These are phyloP conservation scores for Podila horticola DNA, from an alignment of 192 early-diverging fungal species.

Conservation along the genomic window DNA sequence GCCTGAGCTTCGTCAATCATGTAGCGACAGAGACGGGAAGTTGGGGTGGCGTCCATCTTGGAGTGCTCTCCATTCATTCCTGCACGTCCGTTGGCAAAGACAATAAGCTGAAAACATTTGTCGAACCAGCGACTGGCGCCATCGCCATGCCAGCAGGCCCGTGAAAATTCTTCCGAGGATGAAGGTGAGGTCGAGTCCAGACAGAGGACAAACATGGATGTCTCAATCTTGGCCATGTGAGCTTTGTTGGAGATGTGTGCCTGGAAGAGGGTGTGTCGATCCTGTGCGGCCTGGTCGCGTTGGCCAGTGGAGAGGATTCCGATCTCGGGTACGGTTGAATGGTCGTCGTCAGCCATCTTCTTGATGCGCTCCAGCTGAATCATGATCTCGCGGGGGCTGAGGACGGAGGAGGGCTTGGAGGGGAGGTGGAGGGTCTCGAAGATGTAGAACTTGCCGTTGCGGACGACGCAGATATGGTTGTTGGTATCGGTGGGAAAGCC, in stretches of 20 bases:
- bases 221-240: conserved; percentile 76
- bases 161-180: conserved; percentile 76
- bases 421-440: conserved; percentile 64
- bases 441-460: conserved; percentile 82
- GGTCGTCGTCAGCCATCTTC: conserved; percentile 62
- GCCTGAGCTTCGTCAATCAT: conserved; percentile 63
- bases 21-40: conserved; percentile 76
- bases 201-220: conserved; percentile 80
- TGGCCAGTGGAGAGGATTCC: conserved; percentile 65
- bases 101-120: conserved; percentile 74
- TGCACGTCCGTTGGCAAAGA: conserved; percentile 79
- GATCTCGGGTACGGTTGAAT: conserved; percentile 60
- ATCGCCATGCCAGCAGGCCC: conserved; percentile 83
- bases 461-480: conserved; percentile 77
- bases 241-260: conserved; percentile 68
- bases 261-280: conserved; percentile 66
- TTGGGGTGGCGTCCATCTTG: conserved; percentile 85
- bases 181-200: conserved; percentile 78
- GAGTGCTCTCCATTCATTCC: conserved; percentile 69
- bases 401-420: conserved; percentile 50
- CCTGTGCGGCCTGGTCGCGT: conserved; percentile 64
- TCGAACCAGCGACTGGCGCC: conserved; percentile 93
- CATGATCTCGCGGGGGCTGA: conserved; percentile 50
- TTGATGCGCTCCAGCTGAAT: conserved; percentile 77
- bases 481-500: conserved; percentile 68